Conservation (phyloP, 2,329 filamentous ascomycete species). For the Acrocalymma vagum region DNA sequence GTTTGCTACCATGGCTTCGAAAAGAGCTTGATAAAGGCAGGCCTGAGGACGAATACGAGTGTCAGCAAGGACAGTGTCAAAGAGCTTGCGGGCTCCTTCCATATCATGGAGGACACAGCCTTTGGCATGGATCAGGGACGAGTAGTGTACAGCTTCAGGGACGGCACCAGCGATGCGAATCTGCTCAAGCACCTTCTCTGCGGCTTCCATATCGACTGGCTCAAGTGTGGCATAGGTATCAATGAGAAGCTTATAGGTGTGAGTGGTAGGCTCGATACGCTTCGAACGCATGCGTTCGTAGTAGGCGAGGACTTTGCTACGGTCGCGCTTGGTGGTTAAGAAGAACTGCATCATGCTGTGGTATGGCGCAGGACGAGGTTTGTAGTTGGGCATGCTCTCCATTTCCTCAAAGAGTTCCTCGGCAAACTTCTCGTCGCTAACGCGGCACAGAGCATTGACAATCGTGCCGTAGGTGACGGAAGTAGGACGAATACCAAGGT, state of each 20-base stretch:
- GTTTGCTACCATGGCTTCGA: constrained; percentile 97
- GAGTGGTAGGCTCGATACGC: constrained; percentile 88
- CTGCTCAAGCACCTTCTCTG: constrained; percentile 80
- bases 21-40: constrained; percentile 94
- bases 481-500: constrained; percentile 89
- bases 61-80: constrained; percentile 80
- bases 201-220: constrained; percentile 86
- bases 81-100: constrained; percentile 80
- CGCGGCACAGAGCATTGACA: constrained; percentile 95
- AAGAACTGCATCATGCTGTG: constrained; percentile 99
- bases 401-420: constrained; percentile 99
- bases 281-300: constrained; percentile 92
- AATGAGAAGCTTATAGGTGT: constrained; percentile 97
- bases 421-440: constrained; percentile 96
- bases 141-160: constrained; percentile 94
- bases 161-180: constrained; percentile 78
- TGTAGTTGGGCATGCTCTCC: constrained; percentile 99
- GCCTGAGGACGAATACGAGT: constrained; percentile 75
- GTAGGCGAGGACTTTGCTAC: constrained; percentile 90
- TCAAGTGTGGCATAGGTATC: constrained; percentile 95
- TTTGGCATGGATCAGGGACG: constrained; percentile 93
- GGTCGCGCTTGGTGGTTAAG: constrained; percentile 95
- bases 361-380: constrained; percentile 94
- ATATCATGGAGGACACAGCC: constrained; percentile 95
- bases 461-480: constrained; percentile 98